phyloP scores from a whole-genome alignment of 345 rosid genomes.

The Sonneratia alba region DNA sequence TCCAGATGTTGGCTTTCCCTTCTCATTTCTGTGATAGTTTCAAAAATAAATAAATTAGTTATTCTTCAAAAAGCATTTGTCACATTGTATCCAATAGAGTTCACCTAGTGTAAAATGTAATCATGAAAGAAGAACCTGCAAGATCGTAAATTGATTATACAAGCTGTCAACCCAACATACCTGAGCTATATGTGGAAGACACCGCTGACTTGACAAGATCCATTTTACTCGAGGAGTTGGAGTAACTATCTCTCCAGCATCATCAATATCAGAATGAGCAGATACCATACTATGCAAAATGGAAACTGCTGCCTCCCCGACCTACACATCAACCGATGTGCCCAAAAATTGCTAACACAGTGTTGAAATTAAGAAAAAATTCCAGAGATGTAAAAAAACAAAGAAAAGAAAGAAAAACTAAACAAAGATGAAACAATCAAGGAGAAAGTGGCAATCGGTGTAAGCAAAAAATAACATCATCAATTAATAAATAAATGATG shows the following conservation, averaged over 20 bases:
- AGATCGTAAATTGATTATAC: neutral
- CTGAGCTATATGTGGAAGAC: conserved; percentile 99
- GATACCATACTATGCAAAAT: conserved; percentile 97
- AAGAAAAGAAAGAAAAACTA: neutral
- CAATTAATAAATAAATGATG: too few species aligned
- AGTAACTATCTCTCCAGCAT: conserved; percentile 98
- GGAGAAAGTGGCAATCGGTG: too few species aligned
- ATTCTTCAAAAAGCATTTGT: too few species aligned
- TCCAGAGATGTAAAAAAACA: neutral
- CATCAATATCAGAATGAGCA: conserved; percentile 98
- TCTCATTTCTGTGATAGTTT: neutral
- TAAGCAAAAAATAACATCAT: too few species aligned
- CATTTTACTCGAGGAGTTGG: conserved; percentile 97
- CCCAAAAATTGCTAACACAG: neutral
- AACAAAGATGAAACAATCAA: neutral
- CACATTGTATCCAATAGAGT: neutral
- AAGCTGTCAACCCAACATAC: conserved; percentile 21
- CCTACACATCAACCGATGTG: conserved; percentile 27
- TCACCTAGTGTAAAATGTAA: neutral
- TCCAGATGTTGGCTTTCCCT: neutral
- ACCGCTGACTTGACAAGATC: conserved; percentile 89
- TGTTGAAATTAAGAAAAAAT: neutral
- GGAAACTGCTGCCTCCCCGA: conserved; percentile 90
- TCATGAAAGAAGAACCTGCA: neutral
- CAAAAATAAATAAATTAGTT: too few species aligned